Evolutionary conservation across 1,139 yeast genomes (phyloP), one percentile per base, ranked within the genome.

Genomic region (Blastobotrys serpentis): DNA sequence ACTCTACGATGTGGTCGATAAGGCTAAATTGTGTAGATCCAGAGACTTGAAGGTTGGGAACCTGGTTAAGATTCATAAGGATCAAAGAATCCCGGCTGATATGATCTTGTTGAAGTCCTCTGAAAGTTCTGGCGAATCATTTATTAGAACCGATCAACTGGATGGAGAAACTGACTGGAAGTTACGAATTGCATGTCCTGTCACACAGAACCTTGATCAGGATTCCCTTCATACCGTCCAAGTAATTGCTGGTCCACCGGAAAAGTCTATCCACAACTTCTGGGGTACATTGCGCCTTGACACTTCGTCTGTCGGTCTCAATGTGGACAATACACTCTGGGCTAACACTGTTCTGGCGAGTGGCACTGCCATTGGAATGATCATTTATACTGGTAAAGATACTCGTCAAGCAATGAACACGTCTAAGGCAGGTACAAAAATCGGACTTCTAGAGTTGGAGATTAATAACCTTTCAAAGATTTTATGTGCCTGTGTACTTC

Each of bases 141-240:
- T 94, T 62, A 86, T 94, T 56, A 86, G 95, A 60, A 94, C 99
- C 0, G 99, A 94, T 70, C 99, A 94, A 67, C 73, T 94, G 47
- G 99, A 94, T 66, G 99, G 99, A 60, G 99, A 94, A 66, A 94
- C 99, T 7, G 99, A 94, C 69, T 94, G 99, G 99, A 94, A 94
- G 65, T 73, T 94, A 49, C 74, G 49, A 40, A 72, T 86, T 26
- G 94, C 97, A 0, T 76, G 82, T 47, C 77, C 82, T 7, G 64
- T 81, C 23, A 87, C 97, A 0, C 98, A 92, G 67, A 60, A 65
- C 14, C 62, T 79, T 0, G 67, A 71, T 22, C 73, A 70, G 34
- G 78, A 76, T 42, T 57, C 76, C 19, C 66, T 73, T 21, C 69
- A 71, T 46, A 69, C 77, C 13, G 75, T 84, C 11, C 75, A 76